phyloP scores from a whole-genome alignment of 2,329 filamentous ascomycete genomes.

The Periconia sp. region DNA sequence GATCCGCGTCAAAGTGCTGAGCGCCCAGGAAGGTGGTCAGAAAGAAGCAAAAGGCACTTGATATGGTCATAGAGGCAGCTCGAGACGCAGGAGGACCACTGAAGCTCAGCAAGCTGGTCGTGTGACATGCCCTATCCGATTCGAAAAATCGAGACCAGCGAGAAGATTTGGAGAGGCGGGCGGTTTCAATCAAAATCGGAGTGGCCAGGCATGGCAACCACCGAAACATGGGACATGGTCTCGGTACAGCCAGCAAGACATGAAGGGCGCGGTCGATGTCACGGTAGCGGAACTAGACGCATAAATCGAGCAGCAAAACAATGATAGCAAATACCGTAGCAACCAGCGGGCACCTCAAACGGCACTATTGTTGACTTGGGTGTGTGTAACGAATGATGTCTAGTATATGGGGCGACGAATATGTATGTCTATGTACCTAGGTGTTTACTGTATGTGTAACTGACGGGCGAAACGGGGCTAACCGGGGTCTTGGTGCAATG shows the following conservation, averaged over 20 bases:
- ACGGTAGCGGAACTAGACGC: background rate
- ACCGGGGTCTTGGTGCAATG: background rate
- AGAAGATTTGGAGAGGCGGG: background rate
- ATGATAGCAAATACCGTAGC: background rate
- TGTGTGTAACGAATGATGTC: background rate
- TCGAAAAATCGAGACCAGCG: background rate
- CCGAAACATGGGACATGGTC: background rate
- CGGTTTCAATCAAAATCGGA: background rate
- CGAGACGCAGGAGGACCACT: too few species aligned
- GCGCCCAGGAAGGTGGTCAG: constrained; percentile 29
- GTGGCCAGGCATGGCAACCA: background rate
- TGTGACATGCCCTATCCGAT: too few species aligned
- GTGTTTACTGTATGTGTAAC: too few species aligned
- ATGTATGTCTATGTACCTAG: background rate
- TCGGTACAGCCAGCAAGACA: too few species aligned
- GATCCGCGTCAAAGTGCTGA: constrained; percentile 40
- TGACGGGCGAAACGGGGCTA: background rate
- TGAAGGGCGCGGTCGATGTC: too few species aligned
- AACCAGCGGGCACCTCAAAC: background rate
- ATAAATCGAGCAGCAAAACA: background rate
- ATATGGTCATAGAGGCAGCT: background rate
- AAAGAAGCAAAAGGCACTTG: constrained; percentile 26
- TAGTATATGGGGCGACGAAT: background rate
- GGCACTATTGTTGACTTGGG: background rate
- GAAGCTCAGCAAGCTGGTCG: background rate